Conservation (phyloP, 106 monocot genomes). For the Dactylorhiza incarnata region DNA sequence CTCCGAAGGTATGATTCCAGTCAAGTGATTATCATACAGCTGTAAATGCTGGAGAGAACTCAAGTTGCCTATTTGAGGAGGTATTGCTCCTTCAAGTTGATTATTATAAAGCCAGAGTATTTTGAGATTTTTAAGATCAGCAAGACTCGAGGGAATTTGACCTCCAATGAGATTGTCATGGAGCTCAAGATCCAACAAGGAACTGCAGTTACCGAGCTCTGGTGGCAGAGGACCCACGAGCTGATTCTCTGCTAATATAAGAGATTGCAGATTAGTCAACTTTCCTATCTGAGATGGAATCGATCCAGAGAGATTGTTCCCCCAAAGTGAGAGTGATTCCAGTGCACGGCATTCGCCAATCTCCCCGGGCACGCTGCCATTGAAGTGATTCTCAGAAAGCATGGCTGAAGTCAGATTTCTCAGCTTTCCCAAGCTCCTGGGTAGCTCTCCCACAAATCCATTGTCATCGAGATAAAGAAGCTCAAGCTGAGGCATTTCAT, state of each 20-base stretch:
- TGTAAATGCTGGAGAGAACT: slow-evolving; percentile 25
- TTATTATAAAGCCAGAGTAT: slow-evolving; percentile 41
- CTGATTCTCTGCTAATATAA: slow-evolving; percentile 35
- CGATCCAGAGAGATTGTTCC: slow-evolving; percentile 40
- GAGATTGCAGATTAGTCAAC: slow-evolving; percentile 18
- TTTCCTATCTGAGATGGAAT: slow-evolving; percentile 47
- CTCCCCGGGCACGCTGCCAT: slow-evolving; percentile 35
- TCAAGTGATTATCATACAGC: slow-evolving; percentile 41
- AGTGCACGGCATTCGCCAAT: slow-evolving; percentile 31
- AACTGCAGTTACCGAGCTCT: slow-evolving; percentile 49
- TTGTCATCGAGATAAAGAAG: slow-evolving; percentile 40
- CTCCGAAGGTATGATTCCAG: slow-evolving; percentile 33
- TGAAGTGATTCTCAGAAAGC: slow-evolving; percentile 33
- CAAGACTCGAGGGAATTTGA: slow-evolving; percentile 33
- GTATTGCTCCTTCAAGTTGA: slow-evolving; percentile 39
- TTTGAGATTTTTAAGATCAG: slow-evolving; percentile 30
- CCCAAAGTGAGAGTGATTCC: slow-evolving; percentile 23
- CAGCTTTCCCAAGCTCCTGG: slow-evolving; percentile 24
- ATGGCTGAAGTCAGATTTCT: slow-evolving; percentile 19
- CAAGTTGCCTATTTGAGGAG: slow-evolving; percentile 40
- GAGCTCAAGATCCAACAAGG: slow-evolving; percentile 33
- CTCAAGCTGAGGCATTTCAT: slow-evolving; percentile 17
- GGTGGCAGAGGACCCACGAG: slow-evolving; percentile 41
- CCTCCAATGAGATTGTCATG: slow-evolving; percentile 48
- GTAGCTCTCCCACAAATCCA: slow-evolving; percentile 36